Conservation (phyloP, 345 rosid species). For the Jatropha curcas region DNA sequence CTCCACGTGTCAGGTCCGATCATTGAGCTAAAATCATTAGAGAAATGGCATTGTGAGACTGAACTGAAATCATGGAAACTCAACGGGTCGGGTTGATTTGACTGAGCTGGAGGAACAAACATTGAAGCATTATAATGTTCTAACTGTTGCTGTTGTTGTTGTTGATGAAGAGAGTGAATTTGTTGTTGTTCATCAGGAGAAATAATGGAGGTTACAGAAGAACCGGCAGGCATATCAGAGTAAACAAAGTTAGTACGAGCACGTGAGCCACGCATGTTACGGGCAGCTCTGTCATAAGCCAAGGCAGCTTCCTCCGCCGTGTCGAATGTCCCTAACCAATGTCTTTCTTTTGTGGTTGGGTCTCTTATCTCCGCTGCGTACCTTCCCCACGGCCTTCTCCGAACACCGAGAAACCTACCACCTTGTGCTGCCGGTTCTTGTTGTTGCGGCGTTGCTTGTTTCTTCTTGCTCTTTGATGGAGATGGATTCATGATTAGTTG, state of each 20-base stretch:
- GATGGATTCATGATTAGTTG: constrained; percentile 44
- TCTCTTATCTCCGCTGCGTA: constrained; percentile 86
- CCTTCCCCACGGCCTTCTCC: constrained; percentile 88
- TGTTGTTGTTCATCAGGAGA: constrained; percentile 54
- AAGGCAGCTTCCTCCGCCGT: constrained; percentile 84
- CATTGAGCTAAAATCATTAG: constrained; percentile 1
- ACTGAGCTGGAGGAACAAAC: too few species aligned
- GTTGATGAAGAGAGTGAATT: background rate
- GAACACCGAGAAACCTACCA: constrained; percentile 64
- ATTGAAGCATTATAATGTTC: constrained; percentile 12
- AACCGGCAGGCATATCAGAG: constrained; percentile 75
- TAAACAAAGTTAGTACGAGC: constrained; percentile 84
- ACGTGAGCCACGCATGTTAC: constrained; percentile 71
- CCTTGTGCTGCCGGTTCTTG: background rate
- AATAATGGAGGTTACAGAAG: constrained; percentile 70
- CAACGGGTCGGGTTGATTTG: too few species aligned
- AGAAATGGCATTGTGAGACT: constrained; percentile 9
- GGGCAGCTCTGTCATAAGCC: constrained; percentile 80
- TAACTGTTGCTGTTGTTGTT: constrained; percentile 9
- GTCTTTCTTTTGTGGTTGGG: constrained; percentile 81
- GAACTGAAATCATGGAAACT: too few species aligned
- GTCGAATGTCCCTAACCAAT: constrained; percentile 87
- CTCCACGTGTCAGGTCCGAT: background rate
- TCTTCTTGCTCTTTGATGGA: constrained; percentile 58
- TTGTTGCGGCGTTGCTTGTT: constrained; percentile 31